Base-by-base conservation (phyloP, 257 asterid genomes). In the Solanum dulcamara region DNA sequence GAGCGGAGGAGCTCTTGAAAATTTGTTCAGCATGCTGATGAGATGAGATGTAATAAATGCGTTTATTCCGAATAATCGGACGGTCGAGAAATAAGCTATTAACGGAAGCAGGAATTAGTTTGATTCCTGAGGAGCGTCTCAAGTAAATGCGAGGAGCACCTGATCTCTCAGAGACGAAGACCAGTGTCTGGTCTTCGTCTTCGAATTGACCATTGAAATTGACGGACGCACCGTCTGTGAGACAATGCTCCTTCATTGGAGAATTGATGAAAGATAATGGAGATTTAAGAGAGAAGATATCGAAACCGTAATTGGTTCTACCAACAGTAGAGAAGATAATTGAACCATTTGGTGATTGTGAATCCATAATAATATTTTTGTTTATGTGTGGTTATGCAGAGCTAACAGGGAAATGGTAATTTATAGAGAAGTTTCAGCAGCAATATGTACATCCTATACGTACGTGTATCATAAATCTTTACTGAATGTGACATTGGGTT, bases 81-180 rank as follows among this genome's bases (percentile, higher is more conserved):
- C 98, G 97, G 85, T 95, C 99, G 28, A 87, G 91, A 85, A 94
- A 94, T 68, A 90, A 91, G 88, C 93, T 90, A 18, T 90, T 89
- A 7, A 90, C 72, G 0, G 89, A 89, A 55, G 91, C 62, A 55
- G 62, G 87, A 81, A 91, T 90, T 18, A 62, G 92, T n/a, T 87
- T 30, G 91, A 91, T 53, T 53, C 60, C 60, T 53, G 11, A 53
- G 0, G 22, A n/a, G 24, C 42, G 86, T 44, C 80, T 86, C 24
- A 92, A 11, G 91, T 90, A 93, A 24, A 93, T 30, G 40, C 40
- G 72, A 6, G 72, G 72, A 14, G 72, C 89, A 1, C 97, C 98
- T 24, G 91, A 84, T 86, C 97, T 89, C 85, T 96, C 96, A 2
- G 97, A 94, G 86, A 96, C 74, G 72, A 86, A 96, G 42, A 93